Percentiles rank a stretch among this genome's conserved stretches.
Conservation (phyloP, 1,139 yeast species). For the Yamadazyma atlantica region DNA sequence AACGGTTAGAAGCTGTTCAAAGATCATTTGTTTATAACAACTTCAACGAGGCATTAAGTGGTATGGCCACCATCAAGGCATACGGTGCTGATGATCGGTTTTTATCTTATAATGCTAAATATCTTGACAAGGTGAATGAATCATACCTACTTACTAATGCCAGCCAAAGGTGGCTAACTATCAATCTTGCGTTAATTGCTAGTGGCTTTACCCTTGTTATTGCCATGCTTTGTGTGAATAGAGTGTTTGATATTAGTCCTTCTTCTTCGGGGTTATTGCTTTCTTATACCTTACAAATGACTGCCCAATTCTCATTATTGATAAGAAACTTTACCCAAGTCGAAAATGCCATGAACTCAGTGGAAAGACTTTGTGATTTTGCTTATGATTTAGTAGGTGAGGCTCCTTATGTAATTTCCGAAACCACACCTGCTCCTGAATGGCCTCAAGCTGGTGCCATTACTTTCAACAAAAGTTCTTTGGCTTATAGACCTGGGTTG, state of each 20-base stretch:
- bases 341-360: constrained; percentile 83
- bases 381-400: constrained; percentile 48
- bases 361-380: constrained; percentile 73
- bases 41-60: constrained; percentile 73
- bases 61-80: constrained; percentile 70
- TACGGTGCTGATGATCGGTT: constrained; percentile 56
- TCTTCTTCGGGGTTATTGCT: constrained; percentile 73
- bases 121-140: constrained; percentile 68
- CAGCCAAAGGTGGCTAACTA: constrained; percentile 77
- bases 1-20: constrained; percentile 74
- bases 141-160: constrained; percentile 67
- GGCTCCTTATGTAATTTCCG: constrained; percentile 49
- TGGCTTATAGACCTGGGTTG: constrained; percentile 74
- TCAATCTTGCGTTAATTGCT: constrained; percentile 61
- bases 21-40: constrained; percentile 77
- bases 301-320: constrained; percentile 50
- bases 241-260: constrained; percentile 62
- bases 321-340: constrained; percentile 64
- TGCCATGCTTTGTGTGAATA: constrained; percentile 62
- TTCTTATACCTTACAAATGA: constrained; percentile 57
- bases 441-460: constrained; percentile 53
- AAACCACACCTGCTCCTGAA: constrained; percentile 51
- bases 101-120: constrained; percentile 42
- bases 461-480: constrained; percentile 52
- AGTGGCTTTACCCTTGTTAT: constrained; percentile 47